Base-by-base conservation (phyloP, 169 alveolate genomes). In the Eimeria falciformis region DNA sequence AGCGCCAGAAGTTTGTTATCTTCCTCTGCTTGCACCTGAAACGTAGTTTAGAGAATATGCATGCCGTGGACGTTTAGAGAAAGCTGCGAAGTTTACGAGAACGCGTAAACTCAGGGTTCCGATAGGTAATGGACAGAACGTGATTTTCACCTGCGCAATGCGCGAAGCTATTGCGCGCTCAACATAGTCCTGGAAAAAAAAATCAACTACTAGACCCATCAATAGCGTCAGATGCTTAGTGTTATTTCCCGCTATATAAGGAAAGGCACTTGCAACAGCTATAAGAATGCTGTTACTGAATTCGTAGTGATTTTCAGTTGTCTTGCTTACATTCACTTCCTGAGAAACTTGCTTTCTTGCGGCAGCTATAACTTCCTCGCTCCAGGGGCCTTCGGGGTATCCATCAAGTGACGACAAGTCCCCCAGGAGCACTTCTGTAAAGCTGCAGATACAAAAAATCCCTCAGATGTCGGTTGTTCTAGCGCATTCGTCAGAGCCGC, bases 21-120 rank as follows among this genome's bases (percentile, higher is more conserved):
- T 81, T 56, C 90, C 18, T 56, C 45, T 37, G 77, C 77, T 27
- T 25, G 12, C 27, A 81, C 53, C 90, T 81, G 90, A 6, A 18
- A 75, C 37, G 65, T 21, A 53, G 40, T 33, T 33, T 2, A 33
- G 40, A 33, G 40, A 2, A n/a, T 53, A 18, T 53, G n/a, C 65
- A 53, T 2, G n/a, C 65, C 65, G 9, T 53, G 65, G 25, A 9
- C 65, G 17, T 53, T 6, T 50, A 50, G n/a, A 53, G 17, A 53
- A 9, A 53, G n/a, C 65, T 53, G 1, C 65, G 65, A 17, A 53
- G 65, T 5, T 2, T 33, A 33, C 40, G 40, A 2, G 40, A 2
- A 33, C 40, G 2, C 40, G 40, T 33, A 33, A 33, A 33, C 40
- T 33, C 40, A 33, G 0, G 40, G 40, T 33, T 33, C 0, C 0